Conservation (phyloP, 495 filamentous ascomycete genomes). For the Xylaria longipes region DNA sequence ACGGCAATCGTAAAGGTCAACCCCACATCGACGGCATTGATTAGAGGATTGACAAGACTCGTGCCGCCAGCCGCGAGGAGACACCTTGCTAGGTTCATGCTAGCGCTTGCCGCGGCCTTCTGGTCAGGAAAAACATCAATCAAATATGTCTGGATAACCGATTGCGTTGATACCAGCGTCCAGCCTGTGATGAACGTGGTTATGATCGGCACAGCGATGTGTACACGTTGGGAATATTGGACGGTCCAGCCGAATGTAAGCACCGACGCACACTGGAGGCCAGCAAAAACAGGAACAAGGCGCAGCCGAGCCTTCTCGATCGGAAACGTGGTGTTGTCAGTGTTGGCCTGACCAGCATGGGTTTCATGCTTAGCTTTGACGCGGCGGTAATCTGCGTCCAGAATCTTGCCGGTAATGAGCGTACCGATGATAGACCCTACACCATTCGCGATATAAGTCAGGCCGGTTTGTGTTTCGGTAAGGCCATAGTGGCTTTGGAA, state of each 20-base stretch:
- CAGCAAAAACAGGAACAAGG: constrained; percentile 40
- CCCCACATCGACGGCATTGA: constrained; percentile 45
- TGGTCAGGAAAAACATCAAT: constrained; percentile 50
- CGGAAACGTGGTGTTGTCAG: constrained; percentile 35
- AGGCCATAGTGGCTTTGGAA: constrained; percentile 53
- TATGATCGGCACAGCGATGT: constrained; percentile 44
- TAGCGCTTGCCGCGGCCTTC: constrained; percentile 47
- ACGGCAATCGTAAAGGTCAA: constrained; percentile 51
- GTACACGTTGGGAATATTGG: constrained; percentile 33
- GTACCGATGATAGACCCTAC: constrained; percentile 59
- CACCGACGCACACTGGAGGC: constrained; percentile 41
- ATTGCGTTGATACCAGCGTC: constrained; percentile 47
- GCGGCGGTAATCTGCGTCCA: constrained; percentile 50
- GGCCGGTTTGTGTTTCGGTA: constrained; percentile 54
- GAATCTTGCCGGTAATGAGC: constrained; percentile 52
- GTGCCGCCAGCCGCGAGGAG: constrained; percentile 48
- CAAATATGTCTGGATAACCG: constrained; percentile 47
- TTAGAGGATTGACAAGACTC: constrained; percentile 44
- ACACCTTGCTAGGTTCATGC: constrained; percentile 50
- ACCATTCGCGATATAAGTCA: constrained; percentile 60
- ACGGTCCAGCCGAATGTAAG: constrained; percentile 49
- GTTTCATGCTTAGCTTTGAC: constrained; percentile 43
- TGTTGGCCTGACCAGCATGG: constrained; percentile 16
- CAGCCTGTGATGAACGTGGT: constrained; percentile 51
- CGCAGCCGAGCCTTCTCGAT: constrained; percentile 50